Evolutionary conservation across 139 green algal species (phyloP), one percentile per base, ranked within the genome.

Genomic region (Mesotaenium endlicherianum): DNA sequence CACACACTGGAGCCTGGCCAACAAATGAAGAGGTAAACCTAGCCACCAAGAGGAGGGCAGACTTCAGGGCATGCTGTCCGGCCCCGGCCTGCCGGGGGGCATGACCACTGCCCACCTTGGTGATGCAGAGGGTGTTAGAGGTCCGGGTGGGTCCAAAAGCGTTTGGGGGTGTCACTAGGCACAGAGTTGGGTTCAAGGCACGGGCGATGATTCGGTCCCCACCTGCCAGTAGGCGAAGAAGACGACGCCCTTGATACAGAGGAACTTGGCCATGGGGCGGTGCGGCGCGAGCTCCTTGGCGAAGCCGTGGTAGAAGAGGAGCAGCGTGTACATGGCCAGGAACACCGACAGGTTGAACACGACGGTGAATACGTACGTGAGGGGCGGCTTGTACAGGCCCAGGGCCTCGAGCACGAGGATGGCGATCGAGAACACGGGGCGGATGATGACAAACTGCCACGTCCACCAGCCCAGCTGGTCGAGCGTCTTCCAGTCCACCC

Each of bases 151-250:
- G n/a, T n/a, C n/a, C n/a, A n/a, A n/a, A n/a, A n/a, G n/a, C n/a
- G n/a, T n/a, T n/a, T n/a, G n/a, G n/a, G n/a, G n/a, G n/a, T n/a
- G n/a, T n/a, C n/a, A n/a, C n/a, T n/a, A n/a, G n/a, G n/a, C n/a
- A n/a, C n/a, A n/a, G n/a, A n/a, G n/a, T n/a, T n/a, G n/a, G n/a
- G n/a, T n/a, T n/a, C n/a, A n/a, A n/a, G n/a, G n/a, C n/a, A n/a
- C n/a, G n/a, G n/a, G n/a, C n/a, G n/a, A n/a, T n/a, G n/a, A n/a
- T n/a, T n/a, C n/a, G n/a, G n/a, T n/a, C 79, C 58, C 20, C n/a
- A 70, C 87, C 84, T 98, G 95, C 96, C 96, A 99, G 88, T 97
- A 99, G 2, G 95, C 94, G 39, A 98, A 87, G 86, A 99, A 99
- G 11, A 99, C 93, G 3, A 99, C 91, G 0, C 91, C 90, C 89